These are phyloP conservation scores for Boletus barrowsii DNA, from an alignment of 768 basidiomycete genomes.

Conservation along the genomic window DNA sequence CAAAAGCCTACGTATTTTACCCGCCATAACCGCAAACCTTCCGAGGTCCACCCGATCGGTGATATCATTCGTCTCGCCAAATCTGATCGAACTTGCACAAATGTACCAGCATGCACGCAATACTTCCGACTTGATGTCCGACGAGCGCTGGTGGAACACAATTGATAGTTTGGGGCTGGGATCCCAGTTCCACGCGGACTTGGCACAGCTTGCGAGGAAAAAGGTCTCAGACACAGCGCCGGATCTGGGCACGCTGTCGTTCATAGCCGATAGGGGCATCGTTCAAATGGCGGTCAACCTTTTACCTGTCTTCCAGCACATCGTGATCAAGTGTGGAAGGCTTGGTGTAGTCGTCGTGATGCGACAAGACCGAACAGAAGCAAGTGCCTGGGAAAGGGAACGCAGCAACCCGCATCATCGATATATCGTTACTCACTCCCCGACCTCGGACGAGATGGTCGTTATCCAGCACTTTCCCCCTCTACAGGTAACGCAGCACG, in stretches of 20 bases:
- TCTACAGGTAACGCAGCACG: conserved; percentile 34
- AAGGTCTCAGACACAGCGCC: conserved; percentile 40
- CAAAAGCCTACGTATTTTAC: conserved; percentile 72
- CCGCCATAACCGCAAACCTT: conserved; percentile 48
- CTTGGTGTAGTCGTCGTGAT: conserved; percentile 64
- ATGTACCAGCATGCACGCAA: conserved; percentile 51
- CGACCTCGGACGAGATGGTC: conserved; percentile 44
- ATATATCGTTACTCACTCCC: conserved; percentile 50
- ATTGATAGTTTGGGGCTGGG: conserved; percentile 67
- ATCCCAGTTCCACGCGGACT: conserved; percentile 59
- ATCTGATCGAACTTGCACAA: conserved; percentile 70
- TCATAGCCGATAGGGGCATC: conserved; percentile 66
- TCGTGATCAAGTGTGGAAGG: conserved; percentile 83
- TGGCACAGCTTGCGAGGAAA: conserved; percentile 57
- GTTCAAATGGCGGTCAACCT: conserved; percentile 79
- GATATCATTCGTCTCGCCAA: conserved; percentile 79
- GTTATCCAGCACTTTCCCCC: conserved; percentile 76
- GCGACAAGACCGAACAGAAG: conserved; percentile 44
- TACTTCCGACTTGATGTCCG: conserved; percentile 49
- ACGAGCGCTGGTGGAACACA: conserved; percentile 60
- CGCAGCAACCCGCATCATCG: conserved; percentile 46
- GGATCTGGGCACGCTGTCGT: conserved; percentile 48
- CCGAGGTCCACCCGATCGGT: conserved; percentile 38
- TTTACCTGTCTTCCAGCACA: conserved; percentile 79
- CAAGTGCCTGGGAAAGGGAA: conserved; percentile 48